These are phyloP conservation scores for Eucommia ulmoides DNA, from an alignment of 257 asterid genomes.

Conservation along the genomic window DNA sequence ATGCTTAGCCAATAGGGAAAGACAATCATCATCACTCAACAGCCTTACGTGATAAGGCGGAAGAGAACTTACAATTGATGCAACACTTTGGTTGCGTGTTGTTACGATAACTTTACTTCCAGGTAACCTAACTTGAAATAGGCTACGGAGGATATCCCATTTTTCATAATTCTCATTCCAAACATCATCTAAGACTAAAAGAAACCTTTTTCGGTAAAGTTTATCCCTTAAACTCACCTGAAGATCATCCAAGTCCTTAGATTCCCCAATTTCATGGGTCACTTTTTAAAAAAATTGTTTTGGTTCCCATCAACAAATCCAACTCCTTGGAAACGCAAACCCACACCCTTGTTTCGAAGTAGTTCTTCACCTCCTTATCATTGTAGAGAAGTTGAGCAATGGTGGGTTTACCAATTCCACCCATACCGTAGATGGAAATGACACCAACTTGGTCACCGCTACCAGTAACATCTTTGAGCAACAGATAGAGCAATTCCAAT, in stretches of 20 bases:
- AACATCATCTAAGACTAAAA: not conserved
- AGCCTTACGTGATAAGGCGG: constrained; percentile 35
- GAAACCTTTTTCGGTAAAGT: not conserved
- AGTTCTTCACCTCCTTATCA: not conserved
- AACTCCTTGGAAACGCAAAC: not conserved
- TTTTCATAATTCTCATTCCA: not conserved
- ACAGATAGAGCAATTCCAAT: too few relatives aligned
- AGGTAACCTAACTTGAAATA: not conserved
- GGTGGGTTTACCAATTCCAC: too few relatives aligned
- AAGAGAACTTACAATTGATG: not conserved
- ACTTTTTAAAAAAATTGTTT: not conserved
- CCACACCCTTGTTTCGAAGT: not conserved
- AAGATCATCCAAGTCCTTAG: not conserved
- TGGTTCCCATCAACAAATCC: not conserved
- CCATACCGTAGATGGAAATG: too few relatives aligned
- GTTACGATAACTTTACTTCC: too few relatives aligned
- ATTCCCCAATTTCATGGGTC: not conserved
- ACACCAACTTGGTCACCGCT: too few relatives aligned
- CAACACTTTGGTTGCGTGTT: not conserved
- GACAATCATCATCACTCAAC: constrained; percentile 39
- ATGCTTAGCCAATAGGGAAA: too few relatives aligned
- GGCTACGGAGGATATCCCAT: not conserved
- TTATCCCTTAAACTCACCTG: not conserved
- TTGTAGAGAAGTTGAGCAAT: not conserved
- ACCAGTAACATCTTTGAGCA: too few relatives aligned